Conservation (phyloP, 768 basidiomycete genomes). For the Suillus hirtellus region DNA sequence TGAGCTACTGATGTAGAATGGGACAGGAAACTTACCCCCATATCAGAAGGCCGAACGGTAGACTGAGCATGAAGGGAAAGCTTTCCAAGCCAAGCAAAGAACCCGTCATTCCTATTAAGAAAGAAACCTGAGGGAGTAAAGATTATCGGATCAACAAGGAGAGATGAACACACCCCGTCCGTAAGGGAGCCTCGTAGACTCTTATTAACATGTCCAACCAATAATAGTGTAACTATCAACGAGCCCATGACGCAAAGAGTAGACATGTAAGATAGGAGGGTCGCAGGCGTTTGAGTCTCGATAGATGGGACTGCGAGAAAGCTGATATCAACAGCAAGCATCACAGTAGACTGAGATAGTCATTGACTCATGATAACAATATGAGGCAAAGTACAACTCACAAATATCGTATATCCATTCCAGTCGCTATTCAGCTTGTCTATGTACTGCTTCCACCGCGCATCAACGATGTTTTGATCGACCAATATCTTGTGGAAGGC, state of each 20-base stretch:
- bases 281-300: constrained; percentile 17
- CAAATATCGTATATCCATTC: constrained; percentile 49
- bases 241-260: constrained; percentile 36
- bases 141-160: neutral
- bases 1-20: neutral
- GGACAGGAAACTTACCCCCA: constrained; percentile 26
- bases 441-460: constrained; percentile 43
- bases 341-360: constrained; percentile 44
- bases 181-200: constrained; percentile 20
- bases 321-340: constrained; percentile 54
- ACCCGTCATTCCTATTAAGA: constrained; percentile 18
- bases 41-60: constrained; percentile 34
- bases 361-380: neutral
- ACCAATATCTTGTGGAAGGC: constrained; percentile 45
- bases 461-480: constrained; percentile 40
- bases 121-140: constrained; percentile 23
- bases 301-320: constrained; percentile 53
- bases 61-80: constrained; percentile 33
- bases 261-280: constrained; percentile 37
- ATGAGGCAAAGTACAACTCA: constrained; percentile 24
- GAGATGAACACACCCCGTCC: constrained; percentile 28
- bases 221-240: constrained; percentile 36
- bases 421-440: constrained; percentile 43
- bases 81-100: constrained; percentile 24
- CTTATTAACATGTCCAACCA: constrained; percentile 37